Conservation (phyloP, 1,139 yeast species). For the Scheffersomyces quercinus region DNA sequence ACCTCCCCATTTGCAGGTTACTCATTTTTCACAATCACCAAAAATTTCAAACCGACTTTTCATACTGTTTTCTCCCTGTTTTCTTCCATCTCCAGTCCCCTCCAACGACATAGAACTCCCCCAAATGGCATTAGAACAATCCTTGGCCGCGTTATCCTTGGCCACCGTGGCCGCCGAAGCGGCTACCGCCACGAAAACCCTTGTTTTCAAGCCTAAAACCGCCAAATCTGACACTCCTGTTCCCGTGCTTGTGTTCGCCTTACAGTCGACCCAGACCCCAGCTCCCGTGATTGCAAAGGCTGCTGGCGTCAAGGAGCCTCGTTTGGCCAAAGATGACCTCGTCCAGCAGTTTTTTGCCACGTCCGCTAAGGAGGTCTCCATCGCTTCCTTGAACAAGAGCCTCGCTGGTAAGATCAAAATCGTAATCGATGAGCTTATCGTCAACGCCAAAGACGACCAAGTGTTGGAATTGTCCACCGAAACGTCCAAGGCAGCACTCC, state of each 20-base stretch:
- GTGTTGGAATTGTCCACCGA: constrained; percentile 61
- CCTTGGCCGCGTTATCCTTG: constrained; percentile 59
- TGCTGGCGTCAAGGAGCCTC: constrained; percentile 79
- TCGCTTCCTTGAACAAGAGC: constrained; percentile 56
- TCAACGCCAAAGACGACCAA: constrained; percentile 36
- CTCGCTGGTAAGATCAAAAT: constrained; percentile 67
- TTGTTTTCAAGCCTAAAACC: constrained; percentile 90
- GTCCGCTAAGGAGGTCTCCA: constrained; percentile 64
- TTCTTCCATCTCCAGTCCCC: no score
- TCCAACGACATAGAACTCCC: no score
- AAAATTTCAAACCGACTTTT: no score
- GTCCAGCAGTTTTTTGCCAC: constrained; percentile 65
- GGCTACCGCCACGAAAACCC: constrained; percentile 61
- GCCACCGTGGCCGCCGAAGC: constrained; percentile 43
- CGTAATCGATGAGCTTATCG: constrained; percentile 61
- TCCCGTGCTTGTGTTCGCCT: constrained; percentile 80
- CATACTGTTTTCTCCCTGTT: no score
- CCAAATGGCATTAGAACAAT: constrained; percentile 58
- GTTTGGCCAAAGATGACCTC: constrained; percentile 82
- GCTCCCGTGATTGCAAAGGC: constrained; percentile 62
- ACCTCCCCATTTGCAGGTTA: no score
- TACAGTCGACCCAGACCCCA: constrained; percentile 71
- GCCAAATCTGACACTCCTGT: constrained; percentile 81
- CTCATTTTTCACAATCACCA: no score
- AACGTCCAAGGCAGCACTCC: constrained; percentile 55